Base-by-base conservation (phyloP, 768 basidiomycete genomes). In the Hypholoma sublateritium region DNA sequence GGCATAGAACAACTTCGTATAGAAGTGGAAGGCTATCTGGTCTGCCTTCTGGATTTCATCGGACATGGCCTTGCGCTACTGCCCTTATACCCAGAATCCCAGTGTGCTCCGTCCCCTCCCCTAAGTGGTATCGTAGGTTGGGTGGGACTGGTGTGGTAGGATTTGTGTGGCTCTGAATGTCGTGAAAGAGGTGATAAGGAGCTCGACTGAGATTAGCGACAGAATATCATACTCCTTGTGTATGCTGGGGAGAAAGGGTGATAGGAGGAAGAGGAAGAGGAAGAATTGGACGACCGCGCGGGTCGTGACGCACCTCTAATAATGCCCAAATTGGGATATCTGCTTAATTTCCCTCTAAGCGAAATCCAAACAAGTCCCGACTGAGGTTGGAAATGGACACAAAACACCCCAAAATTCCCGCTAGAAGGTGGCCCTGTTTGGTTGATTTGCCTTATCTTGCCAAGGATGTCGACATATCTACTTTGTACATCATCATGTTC, bases 1-100 rank as follows among this genome's bases (percentile, higher is more conserved):
- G 63, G 90, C 81, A 66, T 88, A 85, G 69, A 83, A 84, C 52
- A 93, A 84, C 77, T 93, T 93, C 50, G 86, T 84, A 74, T 90
- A 92, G 72, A 91, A 85, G 70, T 86, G 85, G 71, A 86, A 86
- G 48, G 88, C 88, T 65, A 93, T 93, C 79, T 91, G 89, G 80
- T 93, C 90, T 62, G 90, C 88, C 78, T 85, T 91, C 60, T 77
- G 76, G 50, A 65, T 69, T 59, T 77, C 76, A 69, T 74, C 70
- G 61, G 75, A 76, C 74, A 75, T 73, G 57, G 69, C 65, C 60
- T 53, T 44, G 22, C 25, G 25, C 22, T 47, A 12, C 46, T 28
- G 46, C 25, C 28, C 28, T 32, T 32, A 32, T 32, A 5, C 28
- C 28, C 28, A 32, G 28, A 32, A 9, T 32, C 9, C 28, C 28